Conservation (phyloP, 495 filamentous ascomycete genomes). For the Polyplosphaeria fusca region DNA sequence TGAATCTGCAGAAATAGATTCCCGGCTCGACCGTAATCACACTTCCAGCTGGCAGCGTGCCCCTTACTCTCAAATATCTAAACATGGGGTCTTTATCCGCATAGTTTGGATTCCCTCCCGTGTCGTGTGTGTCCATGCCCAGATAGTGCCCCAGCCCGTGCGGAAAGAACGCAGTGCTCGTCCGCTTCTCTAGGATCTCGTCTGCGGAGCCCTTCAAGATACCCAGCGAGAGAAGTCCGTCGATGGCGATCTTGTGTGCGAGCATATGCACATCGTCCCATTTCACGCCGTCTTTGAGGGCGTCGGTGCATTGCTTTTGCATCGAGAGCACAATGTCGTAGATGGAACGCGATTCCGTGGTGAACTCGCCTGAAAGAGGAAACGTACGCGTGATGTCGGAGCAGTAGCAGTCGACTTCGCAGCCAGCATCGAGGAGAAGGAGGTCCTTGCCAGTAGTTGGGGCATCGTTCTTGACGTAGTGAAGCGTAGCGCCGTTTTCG, state of each 20-base stretch:
- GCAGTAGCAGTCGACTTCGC: constrained; percentile 76
- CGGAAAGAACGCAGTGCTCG: constrained; percentile 85
- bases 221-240: constrained; percentile 70
- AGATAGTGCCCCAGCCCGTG: constrained; percentile 91
- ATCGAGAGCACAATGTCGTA: constrained; percentile 86
- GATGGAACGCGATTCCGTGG: constrained; percentile 65
- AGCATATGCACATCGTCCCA: constrained; percentile 82
- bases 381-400: constrained; percentile 89
- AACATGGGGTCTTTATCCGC: constrained; percentile 81
- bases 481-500: constrained; percentile 74
- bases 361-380: constrained; percentile 75
- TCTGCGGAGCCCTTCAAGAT: constrained; percentile 66
- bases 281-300: constrained; percentile 69
- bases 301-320: constrained; percentile 71
- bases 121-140: constrained; percentile 94
- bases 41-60: constrained; percentile 66
- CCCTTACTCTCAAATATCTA: constrained; percentile 77
- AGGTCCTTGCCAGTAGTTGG: constrained; percentile 65
- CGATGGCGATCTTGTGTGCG: constrained; percentile 78
- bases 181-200: constrained; percentile 69
- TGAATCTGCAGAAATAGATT: constrained; percentile 92
- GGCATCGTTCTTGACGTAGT: constrained; percentile 78
- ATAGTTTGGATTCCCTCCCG: constrained; percentile 83
- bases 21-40: constrained; percentile 92
- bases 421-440: constrained; percentile 79